Conservation (phyloP, 1,139 yeast genomes). For the Yamadazyma atmosphaerica region DNA sequence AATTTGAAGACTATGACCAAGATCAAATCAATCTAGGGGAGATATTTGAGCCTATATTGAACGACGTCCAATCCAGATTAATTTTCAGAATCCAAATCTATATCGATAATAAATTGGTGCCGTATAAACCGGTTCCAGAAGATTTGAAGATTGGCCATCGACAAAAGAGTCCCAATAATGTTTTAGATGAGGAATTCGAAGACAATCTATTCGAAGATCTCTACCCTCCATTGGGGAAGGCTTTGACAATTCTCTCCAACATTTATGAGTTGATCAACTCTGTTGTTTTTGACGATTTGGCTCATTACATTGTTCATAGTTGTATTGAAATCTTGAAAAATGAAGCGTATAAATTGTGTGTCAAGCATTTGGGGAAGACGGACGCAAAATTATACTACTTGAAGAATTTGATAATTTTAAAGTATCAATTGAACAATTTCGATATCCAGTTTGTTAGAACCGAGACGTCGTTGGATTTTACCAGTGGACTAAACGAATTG, state of each 20-base stretch:
- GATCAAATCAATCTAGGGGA: constrained; percentile 46
- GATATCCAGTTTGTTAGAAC: constrained; percentile 77
- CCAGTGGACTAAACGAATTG: constrained; percentile 64
- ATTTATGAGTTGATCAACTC: constrained; percentile 79
- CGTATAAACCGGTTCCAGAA: constrained; percentile 64
- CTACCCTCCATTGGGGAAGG: constrained; percentile 74
- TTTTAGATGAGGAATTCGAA: constrained; percentile 33
- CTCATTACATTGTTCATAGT: constrained; percentile 82
- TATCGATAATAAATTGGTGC: constrained; percentile 66
- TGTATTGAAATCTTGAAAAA: constrained; percentile 60
- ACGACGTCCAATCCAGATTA: constrained; percentile 77
- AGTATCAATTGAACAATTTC: constrained; percentile 70
- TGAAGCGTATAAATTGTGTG: constrained; percentile 48
- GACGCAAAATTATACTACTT: constrained; percentile 70
- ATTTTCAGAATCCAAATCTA: constrained; percentile 76
- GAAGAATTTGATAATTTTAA: constrained; percentile 68
- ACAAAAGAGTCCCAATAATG: constrained; percentile 28
- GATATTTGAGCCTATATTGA: constrained; percentile 68
- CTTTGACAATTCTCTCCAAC: constrained; percentile 70
- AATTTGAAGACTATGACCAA: constrained; percentile 53
- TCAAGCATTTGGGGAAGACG: constrained; percentile 40
- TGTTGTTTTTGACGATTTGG: constrained; percentile 81
- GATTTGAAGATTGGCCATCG: constrained; percentile 61
- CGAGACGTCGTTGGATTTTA: constrained; percentile 78
- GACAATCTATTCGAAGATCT: constrained; percentile 50